These are phyloP conservation scores for Aspergillus sojae DNA, from an alignment of 2,329 filamentous ascomycete species.

Conservation along the genomic window DNA sequence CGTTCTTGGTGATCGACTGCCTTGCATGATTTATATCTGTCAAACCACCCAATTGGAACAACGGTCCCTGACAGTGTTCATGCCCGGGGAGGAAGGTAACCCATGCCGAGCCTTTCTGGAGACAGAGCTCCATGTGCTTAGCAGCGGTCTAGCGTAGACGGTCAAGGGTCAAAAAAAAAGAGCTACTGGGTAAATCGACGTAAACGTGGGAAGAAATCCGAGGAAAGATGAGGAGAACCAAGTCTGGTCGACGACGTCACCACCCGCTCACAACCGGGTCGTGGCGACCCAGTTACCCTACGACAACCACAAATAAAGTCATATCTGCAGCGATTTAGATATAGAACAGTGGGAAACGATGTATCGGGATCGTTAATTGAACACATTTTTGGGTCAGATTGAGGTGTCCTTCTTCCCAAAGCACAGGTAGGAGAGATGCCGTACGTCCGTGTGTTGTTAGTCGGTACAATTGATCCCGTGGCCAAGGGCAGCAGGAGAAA, in stretches of 20 bases:
- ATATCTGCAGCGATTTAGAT: neutral
- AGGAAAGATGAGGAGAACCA: neutral
- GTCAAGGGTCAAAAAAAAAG: neutral
- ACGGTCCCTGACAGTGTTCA: conserved; percentile 8
- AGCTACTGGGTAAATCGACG: neutral
- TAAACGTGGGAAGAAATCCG: neutral
- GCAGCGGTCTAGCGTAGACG: neutral
- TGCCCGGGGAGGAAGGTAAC: neutral
- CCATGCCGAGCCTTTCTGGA: neutral
- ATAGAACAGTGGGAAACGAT: neutral
- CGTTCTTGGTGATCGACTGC: neutral
- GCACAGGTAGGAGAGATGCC: neutral
- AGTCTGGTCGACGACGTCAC: conserved; percentile 21
- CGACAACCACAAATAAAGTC: neutral
- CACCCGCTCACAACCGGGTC: conserved; percentile 7
- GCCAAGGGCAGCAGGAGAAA: neutral
- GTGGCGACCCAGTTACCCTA: neutral
- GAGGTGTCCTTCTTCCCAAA: neutral
- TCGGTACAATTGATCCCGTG: conserved; percentile 20
- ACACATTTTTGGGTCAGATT: neutral
- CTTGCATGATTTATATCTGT: conserved; percentile 3
- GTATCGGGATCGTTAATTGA: neutral
- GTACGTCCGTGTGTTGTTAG: neutral
- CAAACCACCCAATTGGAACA: conserved; percentile 4
- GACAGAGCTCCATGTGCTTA: neutral